Evolutionary conservation across 2,329 filamentous ascomycete genomes (phyloP).

Genomic region (Aspergillus sp.): DNA sequence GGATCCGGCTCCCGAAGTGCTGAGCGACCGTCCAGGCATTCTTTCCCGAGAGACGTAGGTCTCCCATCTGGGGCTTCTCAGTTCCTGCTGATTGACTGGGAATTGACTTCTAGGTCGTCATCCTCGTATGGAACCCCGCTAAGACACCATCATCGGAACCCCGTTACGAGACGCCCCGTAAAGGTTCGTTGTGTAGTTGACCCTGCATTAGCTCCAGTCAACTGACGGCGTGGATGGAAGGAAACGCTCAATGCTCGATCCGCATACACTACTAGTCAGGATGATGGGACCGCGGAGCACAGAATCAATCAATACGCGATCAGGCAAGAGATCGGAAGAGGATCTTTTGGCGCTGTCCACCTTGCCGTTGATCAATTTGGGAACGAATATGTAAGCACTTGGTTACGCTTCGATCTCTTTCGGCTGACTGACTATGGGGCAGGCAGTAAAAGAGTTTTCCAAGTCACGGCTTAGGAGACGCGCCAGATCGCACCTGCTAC

Average conservation of each 20-base stretch:
- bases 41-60: constrained; percentile 21
- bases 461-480: constrained; percentile 83
- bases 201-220: constrained; percentile 3
- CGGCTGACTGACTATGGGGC: neutral
- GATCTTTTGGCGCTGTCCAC: constrained; percentile 91
- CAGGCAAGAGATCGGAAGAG: constrained; percentile 89
- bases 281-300: constrained; percentile 71
- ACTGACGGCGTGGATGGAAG: constrained; percentile 21
- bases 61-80: constrained; percentile 1
- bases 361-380: constrained; percentile 83
- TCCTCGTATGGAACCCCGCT: constrained; percentile 54
- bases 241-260: constrained; percentile 88
- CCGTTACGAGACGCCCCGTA: constrained; percentile 51
- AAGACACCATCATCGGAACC: constrained; percentile 54
- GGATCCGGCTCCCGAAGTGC: constrained; percentile 5
- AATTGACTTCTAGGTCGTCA: constrained; percentile 41
- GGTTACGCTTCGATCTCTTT: constrained; percentile 2
- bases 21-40: constrained; percentile 6
- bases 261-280: constrained; percentile 74
- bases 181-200: constrained; percentile 40
- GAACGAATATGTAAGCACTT: constrained; percentile 69
- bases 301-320: constrained; percentile 93
- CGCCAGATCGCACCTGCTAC: constrained; percentile 79
- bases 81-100: too few relatives aligned
- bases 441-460: constrained; percentile 97